Evolutionary conservation across 352 stramenopile species (phyloP), one percentile per base, ranked within the genome.

Genomic region (Globisporangium uncinulatum): DNA sequence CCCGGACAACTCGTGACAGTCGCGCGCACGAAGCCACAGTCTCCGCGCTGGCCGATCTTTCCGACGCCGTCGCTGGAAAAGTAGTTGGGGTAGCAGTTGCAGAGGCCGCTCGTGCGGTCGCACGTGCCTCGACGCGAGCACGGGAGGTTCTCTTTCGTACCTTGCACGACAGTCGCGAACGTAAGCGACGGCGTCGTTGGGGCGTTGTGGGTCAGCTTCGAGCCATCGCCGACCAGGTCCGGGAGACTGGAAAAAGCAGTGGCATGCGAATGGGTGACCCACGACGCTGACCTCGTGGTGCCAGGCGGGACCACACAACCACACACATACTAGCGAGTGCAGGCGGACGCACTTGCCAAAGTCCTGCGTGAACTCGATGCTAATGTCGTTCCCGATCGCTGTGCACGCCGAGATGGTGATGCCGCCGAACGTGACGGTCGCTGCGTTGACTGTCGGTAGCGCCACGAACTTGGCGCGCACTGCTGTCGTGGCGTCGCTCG

Each of bases 61-160:
- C 79, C 92, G 37, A 87, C 77, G 3, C 84, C 86, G 49, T 92
- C 77, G 65, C 82, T 89, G 13, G 79, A 91, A 55, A 92, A 94
- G 44, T 89, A 97, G 54, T 83, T 87, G 10, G 47, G 44, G 68
- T 90, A 97, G 68, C 92, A 98, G 1, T 53, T 56, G 64, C 92
- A 98, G 29, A 93, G 67, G 42, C 89, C 76, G 7, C 68, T 77
- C 7, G 62, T 61, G 32, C 59, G 66, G 61, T 98, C 87, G 61
- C 92, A 98, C 9, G 65, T 56, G 4, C 92, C 92, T 17, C 90
- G 80, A 0, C 88, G 91, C 19, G 87, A 94, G 72, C 92, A 98
- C 31, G 72, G 64, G 14, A 87, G 45, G 54, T 82, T 87, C 63
- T 97, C 92, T 59, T 97, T 97, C 0, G 89, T 97, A 6, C 92